These are phyloP conservation scores for Trichopus zeylanicus DNA, from an alignment of 116 monocot species.

Conservation along the genomic window DNA sequence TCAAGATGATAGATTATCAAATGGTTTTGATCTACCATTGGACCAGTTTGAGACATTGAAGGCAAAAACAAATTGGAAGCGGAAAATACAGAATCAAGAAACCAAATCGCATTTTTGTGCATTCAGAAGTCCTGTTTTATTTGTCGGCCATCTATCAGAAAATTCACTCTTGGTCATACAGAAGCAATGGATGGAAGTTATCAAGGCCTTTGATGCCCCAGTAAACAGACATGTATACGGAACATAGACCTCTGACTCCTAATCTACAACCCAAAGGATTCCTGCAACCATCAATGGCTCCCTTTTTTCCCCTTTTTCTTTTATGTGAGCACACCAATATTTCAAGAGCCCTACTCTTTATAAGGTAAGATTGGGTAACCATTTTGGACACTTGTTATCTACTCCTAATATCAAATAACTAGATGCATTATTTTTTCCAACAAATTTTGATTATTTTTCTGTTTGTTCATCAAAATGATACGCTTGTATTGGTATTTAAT, in stretches of 20 bases:
- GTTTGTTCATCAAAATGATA: too few relatives aligned
- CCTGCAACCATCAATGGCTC: too few relatives aligned
- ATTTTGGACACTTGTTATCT: too few relatives aligned
- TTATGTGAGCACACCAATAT: too few relatives aligned
- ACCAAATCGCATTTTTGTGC: slow-evolving; percentile 31
- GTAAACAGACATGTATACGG: slow-evolving; percentile 95
- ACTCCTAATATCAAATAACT: too few relatives aligned
- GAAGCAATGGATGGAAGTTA: slow-evolving; percentile 77
- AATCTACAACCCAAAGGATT: too few relatives aligned
- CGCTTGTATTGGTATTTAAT: too few relatives aligned
- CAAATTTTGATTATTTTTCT: too few relatives aligned
- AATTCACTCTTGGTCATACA: slow-evolving; percentile 69
- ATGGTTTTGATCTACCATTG: slow-evolving; percentile 14
- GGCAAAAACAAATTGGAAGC: slow-evolving; percentile 33
- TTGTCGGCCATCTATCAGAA: slow-evolving; percentile 69
- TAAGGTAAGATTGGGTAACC: too few relatives aligned
- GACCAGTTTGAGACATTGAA: slow-evolving; percentile 19
- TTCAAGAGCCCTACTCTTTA: too few relatives aligned
- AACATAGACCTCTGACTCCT: slow-evolving; percentile 24
- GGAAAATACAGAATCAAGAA: slow-evolving; percentile 26
- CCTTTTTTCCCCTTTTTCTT: too few relatives aligned
- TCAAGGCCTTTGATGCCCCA: slow-evolving; percentile 56
- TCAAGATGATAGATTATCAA: slow-evolving; percentile 30
- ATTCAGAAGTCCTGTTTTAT: slow-evolving; percentile 67
- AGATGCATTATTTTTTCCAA: too few relatives aligned